Evolutionary conservation across 2,329 filamentous ascomycete species (phyloP).

Genomic region (Elsinoe fawcettii): DNA sequence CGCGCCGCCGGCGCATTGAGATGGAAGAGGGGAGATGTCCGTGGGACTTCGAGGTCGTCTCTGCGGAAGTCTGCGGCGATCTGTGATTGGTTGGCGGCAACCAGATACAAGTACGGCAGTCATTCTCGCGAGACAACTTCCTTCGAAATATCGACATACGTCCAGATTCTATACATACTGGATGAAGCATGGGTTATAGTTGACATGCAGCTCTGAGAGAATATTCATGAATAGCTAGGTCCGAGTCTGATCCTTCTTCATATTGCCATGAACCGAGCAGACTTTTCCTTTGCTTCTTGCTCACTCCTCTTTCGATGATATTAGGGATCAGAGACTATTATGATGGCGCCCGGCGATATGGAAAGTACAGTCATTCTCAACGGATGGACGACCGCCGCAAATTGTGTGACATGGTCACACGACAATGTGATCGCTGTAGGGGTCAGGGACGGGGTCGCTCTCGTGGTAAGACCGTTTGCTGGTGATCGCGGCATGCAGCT

Average conservation of each 20-base stretch:
- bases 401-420: slow-evolving; percentile 52
- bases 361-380: neutral
- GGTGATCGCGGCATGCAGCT: neutral
- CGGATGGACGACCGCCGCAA: slow-evolving; percentile 42
- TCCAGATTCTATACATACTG: no score
- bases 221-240: neutral
- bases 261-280: neutral
- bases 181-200: no score
- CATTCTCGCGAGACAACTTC: no score
- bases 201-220: no score
- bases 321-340: neutral
- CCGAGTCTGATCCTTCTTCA: neutral
- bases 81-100: neutral
- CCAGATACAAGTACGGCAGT: neutral
- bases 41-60: neutral
- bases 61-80: neutral
- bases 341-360: neutral
- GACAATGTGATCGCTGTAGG: slow-evolving; percentile 52
- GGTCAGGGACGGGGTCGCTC: slow-evolving; percentile 47
- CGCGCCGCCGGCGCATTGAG: neutral
- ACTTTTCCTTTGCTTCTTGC: neutral
- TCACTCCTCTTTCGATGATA: neutral
- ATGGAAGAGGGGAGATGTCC: neutral
- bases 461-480: slow-evolving; percentile 35
- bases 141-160: no score